These are phyloP conservation scores for Mychonastes homosphaera DNA, from an alignment of 139 green algal genomes.

Conservation along the genomic window DNA sequence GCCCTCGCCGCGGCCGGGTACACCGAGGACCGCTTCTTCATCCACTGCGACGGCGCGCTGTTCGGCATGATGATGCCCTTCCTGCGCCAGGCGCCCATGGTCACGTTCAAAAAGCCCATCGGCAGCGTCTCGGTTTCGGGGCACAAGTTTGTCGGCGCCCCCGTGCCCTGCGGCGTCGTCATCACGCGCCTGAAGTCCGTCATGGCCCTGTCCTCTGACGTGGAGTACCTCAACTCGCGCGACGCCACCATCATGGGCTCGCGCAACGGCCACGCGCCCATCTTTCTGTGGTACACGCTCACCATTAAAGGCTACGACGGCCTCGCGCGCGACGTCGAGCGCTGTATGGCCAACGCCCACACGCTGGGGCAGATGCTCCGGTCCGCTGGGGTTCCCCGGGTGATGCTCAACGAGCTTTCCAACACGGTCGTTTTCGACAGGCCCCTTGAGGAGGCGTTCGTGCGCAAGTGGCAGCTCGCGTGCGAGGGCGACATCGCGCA, in stretches of 20 bases:
- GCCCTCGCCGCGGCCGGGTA: slow-evolving; percentile 54
- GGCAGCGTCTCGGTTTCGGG: slow-evolving; percentile 79
- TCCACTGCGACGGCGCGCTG: slow-evolving; percentile 95
- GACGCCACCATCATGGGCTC: slow-evolving; percentile 97
- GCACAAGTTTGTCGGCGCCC: slow-evolving; percentile 94
- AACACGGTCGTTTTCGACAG: slow-evolving; percentile 92
- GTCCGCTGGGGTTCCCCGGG: too few species aligned
- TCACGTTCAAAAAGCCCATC: slow-evolving; percentile 96
- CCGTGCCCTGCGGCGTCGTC: slow-evolving; percentile 54
- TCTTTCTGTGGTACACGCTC: slow-evolving; percentile 97
- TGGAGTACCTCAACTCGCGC: slow-evolving; percentile 90
- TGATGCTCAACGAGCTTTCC: slow-evolving; percentile 91
- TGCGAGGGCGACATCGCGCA: slow-evolving; percentile 91
- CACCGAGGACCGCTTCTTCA: slow-evolving; percentile 89
- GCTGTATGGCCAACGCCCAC: slow-evolving; percentile 83
- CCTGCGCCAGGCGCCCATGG: slow-evolving; percentile 76
- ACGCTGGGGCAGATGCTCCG: slow-evolving; percentile 55
- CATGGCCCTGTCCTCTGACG: slow-evolving; percentile 52
- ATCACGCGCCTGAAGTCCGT: slow-evolving; percentile 50
- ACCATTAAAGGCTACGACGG: slow-evolving; percentile 80
- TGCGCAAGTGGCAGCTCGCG: slow-evolving; percentile 92
- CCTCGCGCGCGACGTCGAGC: slow-evolving; percentile 80
- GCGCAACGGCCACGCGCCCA: slow-evolving; percentile 88
- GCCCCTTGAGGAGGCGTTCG: slow-evolving; percentile 69
- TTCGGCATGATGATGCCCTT: slow-evolving; percentile 83